Evolutionary conservation across 2,329 filamentous ascomycete genomes (phyloP).

Genomic region (Coniochaeta sp.): DNA sequence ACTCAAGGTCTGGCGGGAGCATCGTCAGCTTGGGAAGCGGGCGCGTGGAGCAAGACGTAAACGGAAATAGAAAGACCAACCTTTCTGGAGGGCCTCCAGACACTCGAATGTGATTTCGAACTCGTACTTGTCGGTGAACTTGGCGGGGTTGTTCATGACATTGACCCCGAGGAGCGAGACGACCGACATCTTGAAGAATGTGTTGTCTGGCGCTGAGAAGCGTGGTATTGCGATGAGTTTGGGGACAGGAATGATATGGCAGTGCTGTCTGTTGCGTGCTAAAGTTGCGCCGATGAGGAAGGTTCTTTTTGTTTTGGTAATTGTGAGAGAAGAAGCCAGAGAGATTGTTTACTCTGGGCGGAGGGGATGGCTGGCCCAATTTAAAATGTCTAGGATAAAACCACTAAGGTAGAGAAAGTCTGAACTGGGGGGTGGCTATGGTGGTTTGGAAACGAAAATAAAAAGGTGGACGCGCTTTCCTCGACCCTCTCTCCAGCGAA

Average conservation of each 20-base stretch:
- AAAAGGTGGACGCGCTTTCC: constrained; percentile 1
- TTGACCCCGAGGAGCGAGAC: constrained; percentile 93
- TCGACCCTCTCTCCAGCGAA: not conserved
- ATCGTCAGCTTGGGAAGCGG: not conserved
- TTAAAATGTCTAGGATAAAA: not conserved
- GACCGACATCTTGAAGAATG: constrained; percentile 68
- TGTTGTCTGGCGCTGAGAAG: not conserved
- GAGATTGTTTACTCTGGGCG: not conserved
- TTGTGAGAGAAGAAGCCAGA: not conserved
- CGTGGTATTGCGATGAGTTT: not conserved
- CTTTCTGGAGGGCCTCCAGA: constrained; percentile 88
- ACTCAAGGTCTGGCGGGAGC: constrained; percentile 71
- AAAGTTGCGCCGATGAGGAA: not conserved
- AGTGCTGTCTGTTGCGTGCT: not conserved
- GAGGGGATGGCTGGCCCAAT: not conserved
- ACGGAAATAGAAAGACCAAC: constrained; percentile 36
- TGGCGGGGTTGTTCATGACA: constrained; percentile 93
- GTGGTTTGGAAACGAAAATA: not conserved
- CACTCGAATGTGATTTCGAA: constrained; percentile 99
- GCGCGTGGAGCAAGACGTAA: not conserved
- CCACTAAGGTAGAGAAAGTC: not conserved
- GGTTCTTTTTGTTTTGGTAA: not conserved
- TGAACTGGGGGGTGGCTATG: not conserved
- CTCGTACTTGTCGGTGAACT: constrained; percentile 86
- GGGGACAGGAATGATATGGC: not conserved